These are phyloP conservation scores for Diaporthe velutina DNA, from an alignment of 2,329 filamentous ascomycete species.

Conservation along the genomic window DNA sequence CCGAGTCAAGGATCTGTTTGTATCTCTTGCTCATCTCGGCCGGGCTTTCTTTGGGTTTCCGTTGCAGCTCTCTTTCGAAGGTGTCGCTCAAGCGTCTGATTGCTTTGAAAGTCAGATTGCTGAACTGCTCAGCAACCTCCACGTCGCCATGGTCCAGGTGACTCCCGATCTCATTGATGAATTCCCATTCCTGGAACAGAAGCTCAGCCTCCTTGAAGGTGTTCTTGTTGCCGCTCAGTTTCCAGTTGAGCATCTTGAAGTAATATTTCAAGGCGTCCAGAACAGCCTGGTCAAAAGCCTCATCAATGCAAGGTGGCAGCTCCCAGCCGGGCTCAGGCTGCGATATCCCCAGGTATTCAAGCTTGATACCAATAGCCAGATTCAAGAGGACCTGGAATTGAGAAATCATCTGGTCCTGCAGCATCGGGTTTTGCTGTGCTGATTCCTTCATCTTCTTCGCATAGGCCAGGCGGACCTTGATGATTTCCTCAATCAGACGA, in stretches of 20 bases:
- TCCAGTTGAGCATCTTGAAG: slow-evolving; percentile 99
- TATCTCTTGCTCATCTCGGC: slow-evolving; percentile 97
- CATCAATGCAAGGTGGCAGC: slow-evolving; percentile 93
- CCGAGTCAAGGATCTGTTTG: slow-evolving; percentile 94
- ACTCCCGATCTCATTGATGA: slow-evolving; percentile 92
- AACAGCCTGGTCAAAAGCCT: slow-evolving; percentile 93
- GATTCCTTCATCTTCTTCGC: slow-evolving; percentile 96
- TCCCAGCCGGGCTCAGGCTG: slow-evolving; percentile 94
- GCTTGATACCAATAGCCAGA: slow-evolving; percentile 92
- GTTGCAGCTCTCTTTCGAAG: slow-evolving; percentile 91
- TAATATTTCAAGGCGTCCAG: slow-evolving; percentile 96
- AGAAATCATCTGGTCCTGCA: slow-evolving; percentile 97
- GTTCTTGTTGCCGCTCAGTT: slow-evolving; percentile 96
- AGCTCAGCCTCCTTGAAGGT: slow-evolving; percentile 99
- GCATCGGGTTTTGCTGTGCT: slow-evolving; percentile 89
- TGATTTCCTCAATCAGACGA: slow-evolving; percentile 95
- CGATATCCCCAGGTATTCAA: slow-evolving; percentile 86
- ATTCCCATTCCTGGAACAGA: slow-evolving; percentile 97
- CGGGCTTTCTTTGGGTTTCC: slow-evolving; percentile 84
- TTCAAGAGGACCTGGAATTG: slow-evolving; percentile 95
- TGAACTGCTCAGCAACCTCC: slow-evolving; percentile 98
- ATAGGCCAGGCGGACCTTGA: slow-evolving; percentile 89
- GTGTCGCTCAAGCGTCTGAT: slow-evolving; percentile 88
- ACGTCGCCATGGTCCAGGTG: slow-evolving; percentile 95
- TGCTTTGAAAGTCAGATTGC: slow-evolving; percentile 91